Conservation (phyloP, 306 rosid genomes). For the Gastrolobium villosum region DNA sequence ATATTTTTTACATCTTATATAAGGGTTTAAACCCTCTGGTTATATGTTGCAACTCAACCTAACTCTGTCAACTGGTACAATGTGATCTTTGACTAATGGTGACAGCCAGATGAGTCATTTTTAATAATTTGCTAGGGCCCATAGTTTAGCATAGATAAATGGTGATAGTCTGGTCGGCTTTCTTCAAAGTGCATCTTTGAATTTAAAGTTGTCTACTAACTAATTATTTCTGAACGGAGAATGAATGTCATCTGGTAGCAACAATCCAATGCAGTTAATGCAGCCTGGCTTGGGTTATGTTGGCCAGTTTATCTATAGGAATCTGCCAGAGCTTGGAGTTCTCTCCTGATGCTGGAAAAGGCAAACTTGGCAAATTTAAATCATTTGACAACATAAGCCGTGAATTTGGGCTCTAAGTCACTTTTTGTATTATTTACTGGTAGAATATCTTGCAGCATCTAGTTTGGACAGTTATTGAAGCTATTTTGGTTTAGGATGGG, state of each 20-base stretch:
- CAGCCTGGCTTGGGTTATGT: constrained; percentile 19
- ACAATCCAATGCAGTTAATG: not conserved
- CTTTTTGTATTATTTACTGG: not conserved
- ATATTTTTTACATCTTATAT: not conserved
- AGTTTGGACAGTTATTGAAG: not conserved
- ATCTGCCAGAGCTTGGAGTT: not conserved
- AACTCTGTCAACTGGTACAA: not conserved
- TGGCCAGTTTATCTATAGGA: not conserved
- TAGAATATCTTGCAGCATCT: not conserved
- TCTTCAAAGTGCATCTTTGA: constrained; percentile 5
- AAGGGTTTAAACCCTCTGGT: not conserved
- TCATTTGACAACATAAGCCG: not conserved
- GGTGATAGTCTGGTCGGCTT: not conserved
- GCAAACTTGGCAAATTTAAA: not conserved
- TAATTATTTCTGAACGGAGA: constrained; percentile 15
- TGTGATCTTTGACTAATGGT: not conserved
- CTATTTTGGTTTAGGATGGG: not conserved
- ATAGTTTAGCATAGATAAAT: not conserved
- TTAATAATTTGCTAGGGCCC: constrained; percentile 2
- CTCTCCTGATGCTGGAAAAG: not conserved
- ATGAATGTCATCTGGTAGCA: constrained; percentile 23
- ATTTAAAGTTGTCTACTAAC: not conserved
- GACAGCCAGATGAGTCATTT: not conserved
- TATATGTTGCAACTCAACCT: constrained; percentile 8
- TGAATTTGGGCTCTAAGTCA: not conserved